Percentiles rank a stretch among this genome's conserved stretches.
Evolutionary conservation across 1,284 basidiomycete genomes (phyloP).

Genomic region (Puccinia brachypodii): DNA sequence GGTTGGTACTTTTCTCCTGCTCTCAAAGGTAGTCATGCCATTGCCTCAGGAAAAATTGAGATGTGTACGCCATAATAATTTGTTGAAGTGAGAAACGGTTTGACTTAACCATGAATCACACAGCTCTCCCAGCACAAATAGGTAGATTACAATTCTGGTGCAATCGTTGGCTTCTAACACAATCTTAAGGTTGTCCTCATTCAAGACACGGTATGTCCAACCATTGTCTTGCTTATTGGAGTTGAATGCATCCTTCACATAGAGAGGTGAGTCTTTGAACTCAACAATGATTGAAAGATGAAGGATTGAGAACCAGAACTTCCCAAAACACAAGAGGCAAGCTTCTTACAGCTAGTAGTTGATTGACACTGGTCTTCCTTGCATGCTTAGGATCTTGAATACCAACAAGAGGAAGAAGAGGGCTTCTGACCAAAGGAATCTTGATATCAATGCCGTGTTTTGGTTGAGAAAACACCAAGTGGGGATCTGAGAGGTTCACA

Average conservation of each 20-base stretch:
- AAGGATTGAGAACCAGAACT: background rate
- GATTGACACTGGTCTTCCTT: background rate
- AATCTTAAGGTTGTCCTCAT: background rate
- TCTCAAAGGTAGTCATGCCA: background rate
- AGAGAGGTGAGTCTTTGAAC: background rate
- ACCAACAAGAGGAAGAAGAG: background rate
- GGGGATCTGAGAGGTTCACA: background rate
- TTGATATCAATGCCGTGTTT: background rate
- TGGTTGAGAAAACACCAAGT: background rate
- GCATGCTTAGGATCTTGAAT: conserved; percentile 22
- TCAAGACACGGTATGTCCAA: background rate
- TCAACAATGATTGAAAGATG: background rate
- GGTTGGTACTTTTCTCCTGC: background rate
- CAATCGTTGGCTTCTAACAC: too few species aligned
- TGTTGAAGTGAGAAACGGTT: background rate
- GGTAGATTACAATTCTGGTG: background rate
- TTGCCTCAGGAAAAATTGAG: background rate
- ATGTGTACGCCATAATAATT: background rate
- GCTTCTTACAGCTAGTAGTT: background rate
- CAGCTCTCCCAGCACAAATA: conserved; percentile 6
- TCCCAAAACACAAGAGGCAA: background rate
- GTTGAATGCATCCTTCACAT: background rate
- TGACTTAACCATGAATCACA: background rate
- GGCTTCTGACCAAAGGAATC: background rate
- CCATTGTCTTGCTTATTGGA: conserved; percentile 3